phyloP scores from a whole-genome alignment of 2,329 filamentous ascomycete species.

The Neopestalotiopsis sp. region DNA sequence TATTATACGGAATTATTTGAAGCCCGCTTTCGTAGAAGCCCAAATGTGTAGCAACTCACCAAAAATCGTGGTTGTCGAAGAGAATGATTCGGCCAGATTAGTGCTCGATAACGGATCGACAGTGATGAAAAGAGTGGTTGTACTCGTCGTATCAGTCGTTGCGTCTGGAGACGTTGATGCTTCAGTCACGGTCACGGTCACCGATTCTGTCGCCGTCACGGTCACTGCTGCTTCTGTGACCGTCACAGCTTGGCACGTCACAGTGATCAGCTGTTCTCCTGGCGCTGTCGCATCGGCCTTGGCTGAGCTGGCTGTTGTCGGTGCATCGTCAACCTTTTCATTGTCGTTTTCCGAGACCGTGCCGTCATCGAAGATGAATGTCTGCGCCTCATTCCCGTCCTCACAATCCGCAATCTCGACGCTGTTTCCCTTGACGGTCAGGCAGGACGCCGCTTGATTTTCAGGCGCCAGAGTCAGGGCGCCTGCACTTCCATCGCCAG shows the following conservation, averaged over 20 bases:
- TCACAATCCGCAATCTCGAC: slow-evolving; percentile 52
- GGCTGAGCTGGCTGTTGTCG: background rate
- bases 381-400: slow-evolving; percentile 45
- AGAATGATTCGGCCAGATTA: slow-evolving; percentile 11
- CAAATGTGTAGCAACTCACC: background rate
- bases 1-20: background rate
- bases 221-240: slow-evolving; percentile 14
- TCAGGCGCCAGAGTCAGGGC: slow-evolving; percentile 50
- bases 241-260: slow-evolving; percentile 7
- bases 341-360: background rate
- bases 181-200: slow-evolving; percentile 9
- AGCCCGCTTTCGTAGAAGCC: too few species aligned
- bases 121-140: slow-evolving; percentile 9
- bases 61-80: slow-evolving; percentile 20
- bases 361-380: slow-evolving; percentile 41
- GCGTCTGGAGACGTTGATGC: background rate
- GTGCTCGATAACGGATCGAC: slow-evolving; percentile 1
- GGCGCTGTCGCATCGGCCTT: background rate
- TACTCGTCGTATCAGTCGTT: background rate
- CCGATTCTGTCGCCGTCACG: slow-evolving; percentile 6
- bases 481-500: slow-evolving; percentile 47
- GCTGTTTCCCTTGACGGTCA: slow-evolving; percentile 48
- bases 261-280: background rate
- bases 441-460: slow-evolving; percentile 53
- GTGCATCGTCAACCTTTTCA: background rate